Percentiles rank a stretch among this genome's conserved stretches.
These are phyloP conservation scores for Zhuliangozyma parablackwelliae DNA, from an alignment of 1,139 yeast species.

Conservation along the genomic window DNA sequence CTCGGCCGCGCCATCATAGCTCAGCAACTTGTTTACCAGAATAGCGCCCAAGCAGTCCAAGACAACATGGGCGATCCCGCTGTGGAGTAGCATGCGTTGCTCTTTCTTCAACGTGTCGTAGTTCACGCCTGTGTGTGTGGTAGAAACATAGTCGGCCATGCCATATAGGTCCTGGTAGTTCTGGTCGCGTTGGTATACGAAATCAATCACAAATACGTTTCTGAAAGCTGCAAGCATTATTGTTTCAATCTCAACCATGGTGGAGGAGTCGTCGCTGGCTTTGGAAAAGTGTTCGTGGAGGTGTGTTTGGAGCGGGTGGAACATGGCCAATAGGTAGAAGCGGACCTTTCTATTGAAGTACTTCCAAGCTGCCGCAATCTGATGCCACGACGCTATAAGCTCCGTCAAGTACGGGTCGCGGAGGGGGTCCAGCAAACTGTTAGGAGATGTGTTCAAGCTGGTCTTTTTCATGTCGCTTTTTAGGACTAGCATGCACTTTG, in stretches of 20 bases:
- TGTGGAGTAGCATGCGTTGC: too few species aligned
- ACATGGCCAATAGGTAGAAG: conserved; percentile 24
- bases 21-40: too few species aligned
- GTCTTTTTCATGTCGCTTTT: conserved; percentile 17
- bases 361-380: conserved; percentile 22
- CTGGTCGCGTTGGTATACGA: too few species aligned
- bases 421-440: background rate
- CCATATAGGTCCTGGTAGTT: too few species aligned
- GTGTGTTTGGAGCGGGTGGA: conserved; percentile 26
- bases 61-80: too few species aligned
- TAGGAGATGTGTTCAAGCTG: too few species aligned
- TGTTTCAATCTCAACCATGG: conserved; percentile 27
- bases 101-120: too few species aligned
- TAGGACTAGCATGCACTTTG: conserved; percentile 19
- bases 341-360: conserved; percentile 31
- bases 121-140: too few species aligned
- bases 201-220: conserved; percentile 12
- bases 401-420: conserved; percentile 1
- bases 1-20: too few species aligned
- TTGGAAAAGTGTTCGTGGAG: conserved; percentile 16
- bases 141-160: too few species aligned
- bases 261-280: background rate
- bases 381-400: conserved; percentile 16
- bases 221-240: conserved; percentile 28
- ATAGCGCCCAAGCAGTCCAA: too few species aligned